Percentiles rank a stretch among this genome's conserved stretches.
phyloP scores from a whole-genome alignment of 306 rosid genomes.

The Senna siamea region DNA sequence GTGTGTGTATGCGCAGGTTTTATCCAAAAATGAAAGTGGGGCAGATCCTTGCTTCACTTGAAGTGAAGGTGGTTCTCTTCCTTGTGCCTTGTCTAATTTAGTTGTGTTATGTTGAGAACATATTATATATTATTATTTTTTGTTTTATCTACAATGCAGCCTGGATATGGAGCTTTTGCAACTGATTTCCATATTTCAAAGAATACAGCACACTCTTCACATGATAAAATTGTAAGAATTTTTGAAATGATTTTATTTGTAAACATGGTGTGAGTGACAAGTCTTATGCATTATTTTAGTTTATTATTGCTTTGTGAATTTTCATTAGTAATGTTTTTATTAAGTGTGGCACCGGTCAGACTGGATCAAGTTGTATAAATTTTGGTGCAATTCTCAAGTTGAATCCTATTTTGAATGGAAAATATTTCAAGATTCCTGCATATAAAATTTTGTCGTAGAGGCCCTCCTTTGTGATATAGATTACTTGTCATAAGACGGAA shows the following conservation, averaged over 20 bases:
- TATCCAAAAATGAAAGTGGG: constrained; percentile 75
- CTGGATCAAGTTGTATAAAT: constrained; percentile 17
- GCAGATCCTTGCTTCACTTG: constrained; percentile 60
- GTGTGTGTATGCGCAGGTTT: constrained; percentile 53
- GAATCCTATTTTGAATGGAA: background rate
- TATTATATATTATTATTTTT: constrained; percentile 13
- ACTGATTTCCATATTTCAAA: constrained; percentile 73
- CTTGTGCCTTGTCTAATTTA: constrained; percentile 33
- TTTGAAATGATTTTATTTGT: constrained; percentile 33
- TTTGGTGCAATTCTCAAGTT: constrained; percentile 11
- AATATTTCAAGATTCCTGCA: constrained; percentile 16
- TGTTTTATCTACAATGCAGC: constrained; percentile 54
- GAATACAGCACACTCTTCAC: constrained; percentile 38
- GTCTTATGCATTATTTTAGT: constrained; percentile 2
- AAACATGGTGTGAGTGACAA: constrained; percentile 18
- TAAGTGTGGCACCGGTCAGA: constrained; percentile 13
- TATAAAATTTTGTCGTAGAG: background rate
- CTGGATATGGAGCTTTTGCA: constrained; percentile 76
- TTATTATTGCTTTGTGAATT: constrained; percentile 3
- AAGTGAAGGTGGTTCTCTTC: constrained; percentile 65
- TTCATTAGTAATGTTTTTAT: constrained; percentile 2
- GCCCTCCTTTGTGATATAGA: constrained; percentile 3
- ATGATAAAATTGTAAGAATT: constrained; percentile 78
- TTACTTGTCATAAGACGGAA: background rate
- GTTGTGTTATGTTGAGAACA: constrained; percentile 20